A percentile compares a stretch with the other conserved stretches of the same genome.
Evolutionary conservation across 73 alveolate genomes (phyloP).

Genomic region (Paramecium caudatum): DNA sequence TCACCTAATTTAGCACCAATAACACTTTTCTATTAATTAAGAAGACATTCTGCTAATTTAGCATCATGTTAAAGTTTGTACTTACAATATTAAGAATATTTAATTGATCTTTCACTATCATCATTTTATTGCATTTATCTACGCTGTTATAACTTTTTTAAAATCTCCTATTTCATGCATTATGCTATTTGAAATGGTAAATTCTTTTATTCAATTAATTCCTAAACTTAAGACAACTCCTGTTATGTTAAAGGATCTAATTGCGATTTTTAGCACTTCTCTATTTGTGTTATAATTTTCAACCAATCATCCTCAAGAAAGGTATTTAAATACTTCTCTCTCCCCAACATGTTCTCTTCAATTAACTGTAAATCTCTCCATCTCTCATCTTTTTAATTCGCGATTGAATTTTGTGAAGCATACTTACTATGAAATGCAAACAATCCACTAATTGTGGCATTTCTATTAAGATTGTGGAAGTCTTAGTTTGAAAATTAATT

Average conservation of each 20-base stretch:
- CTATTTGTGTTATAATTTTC: background rate
- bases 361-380: slow-evolving; percentile 3
- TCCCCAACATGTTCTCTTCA: background rate
- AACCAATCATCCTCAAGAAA: slow-evolving; percentile 46
- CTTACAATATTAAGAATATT: slow-evolving; percentile 13
- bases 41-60: slow-evolving; percentile 10
- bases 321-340: slow-evolving; percentile 1
- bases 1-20: slow-evolving; percentile 1
- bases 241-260: background rate
- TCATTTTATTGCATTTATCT: background rate
- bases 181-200: slow-evolving; percentile 29
- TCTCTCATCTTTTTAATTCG: background rate
- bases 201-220: slow-evolving; percentile 29
- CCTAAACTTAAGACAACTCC: background rate
- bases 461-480: background rate
- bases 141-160: background rate
- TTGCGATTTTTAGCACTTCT: slow-evolving; percentile 35
- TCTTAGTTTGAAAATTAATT: background rate
- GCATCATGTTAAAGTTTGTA: slow-evolving; percentile 14
- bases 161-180: background rate
- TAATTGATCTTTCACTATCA: background rate
- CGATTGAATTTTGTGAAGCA: background rate
- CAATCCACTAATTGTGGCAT: slow-evolving; percentile 11
- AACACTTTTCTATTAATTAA: background rate
- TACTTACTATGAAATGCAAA: background rate